Conservation (phyloP, 441 rosid genomes). For the Adansonia madagascariensis region DNA sequence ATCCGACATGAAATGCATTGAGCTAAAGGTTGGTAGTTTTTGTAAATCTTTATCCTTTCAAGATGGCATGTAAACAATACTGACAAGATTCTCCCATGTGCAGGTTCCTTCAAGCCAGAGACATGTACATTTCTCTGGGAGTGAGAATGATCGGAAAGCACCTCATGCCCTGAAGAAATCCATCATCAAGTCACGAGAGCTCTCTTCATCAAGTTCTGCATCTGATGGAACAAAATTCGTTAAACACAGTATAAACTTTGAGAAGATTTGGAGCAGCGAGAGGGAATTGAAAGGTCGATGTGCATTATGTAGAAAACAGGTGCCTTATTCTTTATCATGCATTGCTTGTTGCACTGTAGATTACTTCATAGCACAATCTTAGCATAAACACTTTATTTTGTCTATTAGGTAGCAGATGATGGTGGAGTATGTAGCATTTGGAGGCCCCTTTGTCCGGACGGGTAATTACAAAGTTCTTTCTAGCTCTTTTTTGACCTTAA, state of each 20-base stretch:
- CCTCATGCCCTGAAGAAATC: constrained; percentile 46
- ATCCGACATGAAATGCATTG: constrained; percentile 57
- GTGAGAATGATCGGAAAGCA: constrained; percentile 60
- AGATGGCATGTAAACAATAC: constrained; percentile 21
- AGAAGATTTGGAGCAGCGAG: constrained; percentile 94
- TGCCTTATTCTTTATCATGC: constrained; percentile 33
- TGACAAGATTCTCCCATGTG: constrained; percentile 28
- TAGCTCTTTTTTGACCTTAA: constrained; percentile 3
- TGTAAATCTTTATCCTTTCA: constrained; percentile 6
- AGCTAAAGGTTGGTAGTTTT: constrained; percentile 64
- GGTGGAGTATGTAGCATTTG: constrained; percentile 79
- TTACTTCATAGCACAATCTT: neutral
- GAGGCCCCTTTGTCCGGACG: constrained; percentile 90
- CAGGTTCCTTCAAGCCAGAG: constrained; percentile 98
- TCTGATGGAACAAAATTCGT: constrained; percentile 68
- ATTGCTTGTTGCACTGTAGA: constrained; percentile 5
- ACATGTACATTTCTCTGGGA: constrained; percentile 74
- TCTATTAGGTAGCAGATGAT: constrained; percentile 66
- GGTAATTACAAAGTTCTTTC: constrained; percentile 52
- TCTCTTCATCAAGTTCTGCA: constrained; percentile 57
- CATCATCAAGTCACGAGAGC: constrained; percentile 61
- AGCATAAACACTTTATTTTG: constrained; percentile 14
- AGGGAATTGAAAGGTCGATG: constrained; percentile 76
- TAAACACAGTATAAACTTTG: constrained; percentile 76
- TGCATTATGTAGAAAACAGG: constrained; percentile 87